These are phyloP conservation scores for Pseudogymnoascus sp. DNA, from an alignment of 2,329 filamentous ascomycete genomes.

Conservation along the genomic window DNA sequence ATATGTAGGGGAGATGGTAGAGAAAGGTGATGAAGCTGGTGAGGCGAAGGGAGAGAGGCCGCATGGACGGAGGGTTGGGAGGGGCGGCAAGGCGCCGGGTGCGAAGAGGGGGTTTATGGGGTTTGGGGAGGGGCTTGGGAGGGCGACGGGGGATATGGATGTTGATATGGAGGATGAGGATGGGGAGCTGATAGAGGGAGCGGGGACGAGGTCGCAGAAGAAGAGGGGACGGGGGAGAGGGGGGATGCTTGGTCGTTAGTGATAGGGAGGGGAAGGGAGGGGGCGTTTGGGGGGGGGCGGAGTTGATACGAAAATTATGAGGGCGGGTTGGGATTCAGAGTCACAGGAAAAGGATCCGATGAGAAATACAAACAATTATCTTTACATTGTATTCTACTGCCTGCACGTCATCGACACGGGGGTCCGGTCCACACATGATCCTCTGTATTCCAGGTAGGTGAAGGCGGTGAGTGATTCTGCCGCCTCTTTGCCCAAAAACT, in stretches of 20 bases:
- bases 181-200: slow-evolving; percentile 44
- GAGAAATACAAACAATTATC: background rate
- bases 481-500: background rate
- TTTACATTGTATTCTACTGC: background rate
- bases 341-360: background rate
- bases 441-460: background rate
- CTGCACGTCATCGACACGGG: background rate
- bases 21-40: slow-evolving; percentile 38
- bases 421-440: background rate
- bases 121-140: slow-evolving; percentile 17
- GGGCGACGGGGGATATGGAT: slow-evolving; percentile 40
- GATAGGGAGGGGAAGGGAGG: background rate
- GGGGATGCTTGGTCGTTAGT: background rate
- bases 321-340: background rate
- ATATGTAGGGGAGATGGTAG: slow-evolving; percentile 22
- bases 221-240: slow-evolving; percentile 32
- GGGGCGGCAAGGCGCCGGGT: slow-evolving; percentile 42
- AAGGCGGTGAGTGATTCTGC: background rate
- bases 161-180: slow-evolving; percentile 44
- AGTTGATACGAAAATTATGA: background rate
- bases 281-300: background rate
- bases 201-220: slow-evolving; percentile 46
- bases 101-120: slow-evolving; percentile 36
- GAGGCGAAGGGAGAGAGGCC: slow-evolving; percentile 21
- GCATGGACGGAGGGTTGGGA: slow-evolving; percentile 36